A percentile compares a stretch with the other conserved stretches of the same genome.
Evolutionary conservation across 2,329 filamentous ascomycete genomes (phyloP).

Genomic region (Penicillium concentricum): DNA sequence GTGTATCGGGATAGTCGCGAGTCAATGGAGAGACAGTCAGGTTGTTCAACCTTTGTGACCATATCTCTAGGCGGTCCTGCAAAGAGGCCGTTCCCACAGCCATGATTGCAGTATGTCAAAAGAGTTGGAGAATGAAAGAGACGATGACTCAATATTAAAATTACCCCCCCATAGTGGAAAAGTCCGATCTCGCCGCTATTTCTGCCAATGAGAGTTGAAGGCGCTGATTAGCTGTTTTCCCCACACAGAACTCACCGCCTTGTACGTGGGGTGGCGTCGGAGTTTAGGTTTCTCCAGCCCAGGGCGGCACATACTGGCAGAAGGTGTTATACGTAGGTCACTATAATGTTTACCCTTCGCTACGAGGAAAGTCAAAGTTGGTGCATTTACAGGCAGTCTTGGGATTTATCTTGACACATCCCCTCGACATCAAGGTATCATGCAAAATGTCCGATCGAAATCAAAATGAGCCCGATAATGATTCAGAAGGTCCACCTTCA

Average conservation of each 20-base stretch:
- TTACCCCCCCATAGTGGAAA: conserved; percentile 21
- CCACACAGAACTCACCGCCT: conserved; percentile 21
- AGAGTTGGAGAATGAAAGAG: conserved; percentile 12
- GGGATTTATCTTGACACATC: not conserved
- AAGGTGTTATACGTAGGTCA: not conserved
- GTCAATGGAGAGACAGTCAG: conserved; percentile 46
- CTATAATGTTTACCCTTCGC: not conserved
- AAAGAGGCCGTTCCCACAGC: conserved; percentile 34
- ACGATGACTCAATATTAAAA: conserved; percentile 26
- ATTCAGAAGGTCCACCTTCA: too few relatives aligned
- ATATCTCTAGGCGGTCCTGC: conserved; percentile 43
- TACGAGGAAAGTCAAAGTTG: not conserved
- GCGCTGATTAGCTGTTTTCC: conserved; percentile 16
- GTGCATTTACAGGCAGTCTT: not conserved
- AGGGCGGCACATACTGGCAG: not conserved
- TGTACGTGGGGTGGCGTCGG: not conserved
- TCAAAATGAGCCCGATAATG: not conserved
- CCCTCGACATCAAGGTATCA: not conserved
- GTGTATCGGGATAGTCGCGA: conserved; percentile 44
- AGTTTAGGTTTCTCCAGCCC: not conserved
- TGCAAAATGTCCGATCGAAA: not conserved
- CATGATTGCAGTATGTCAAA: conserved; percentile 31
- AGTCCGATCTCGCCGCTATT: conserved; percentile 30
- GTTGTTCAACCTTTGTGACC: conserved; percentile 43
- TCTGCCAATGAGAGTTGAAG: conserved; percentile 3